Conservation (phyloP, 2,329 filamentous ascomycete species). For the Fusarium sambucinum region DNA sequence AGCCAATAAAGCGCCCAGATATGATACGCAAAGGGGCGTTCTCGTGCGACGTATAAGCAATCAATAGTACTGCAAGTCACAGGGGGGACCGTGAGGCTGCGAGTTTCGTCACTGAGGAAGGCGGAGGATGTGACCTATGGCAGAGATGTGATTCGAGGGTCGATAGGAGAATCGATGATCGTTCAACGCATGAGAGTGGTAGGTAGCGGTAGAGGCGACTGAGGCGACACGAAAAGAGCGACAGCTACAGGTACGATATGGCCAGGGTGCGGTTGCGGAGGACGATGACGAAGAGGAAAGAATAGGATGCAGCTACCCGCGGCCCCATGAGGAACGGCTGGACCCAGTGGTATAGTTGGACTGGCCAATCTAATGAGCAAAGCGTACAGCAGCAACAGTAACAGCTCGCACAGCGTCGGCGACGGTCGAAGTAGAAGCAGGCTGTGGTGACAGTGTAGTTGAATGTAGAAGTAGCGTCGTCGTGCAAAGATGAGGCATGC, state of each 20-base stretch:
- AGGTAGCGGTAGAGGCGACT: conserved; percentile 18
- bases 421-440: conserved; percentile 39
- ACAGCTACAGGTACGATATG: conserved; percentile 24
- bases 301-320: conserved; percentile 47
- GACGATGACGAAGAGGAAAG: conserved; percentile 29
- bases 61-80: conserved; percentile 39
- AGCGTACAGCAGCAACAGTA: conserved; percentile 36
- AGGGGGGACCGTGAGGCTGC: conserved; percentile 36
- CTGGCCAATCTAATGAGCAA: conserved; percentile 38
- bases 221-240: conserved; percentile 5
- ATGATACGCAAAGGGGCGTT: conserved; percentile 46
- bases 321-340: conserved; percentile 47
- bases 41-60: conserved; percentile 40
- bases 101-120: conserved; percentile 37
- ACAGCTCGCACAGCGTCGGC: conserved; percentile 43
- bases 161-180: conserved; percentile 31
- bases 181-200: conserved; percentile 23
- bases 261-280: conserved; percentile 11
- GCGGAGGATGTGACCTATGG: conserved; percentile 28
- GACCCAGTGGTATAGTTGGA: conserved; percentile 18
- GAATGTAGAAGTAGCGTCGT: conserved; percentile 45
- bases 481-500: conserved; percentile 54
- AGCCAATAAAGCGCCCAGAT: conserved; percentile 44
- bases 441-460: conserved; percentile 41
- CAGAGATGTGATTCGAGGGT: conserved; percentile 36